Base-by-base conservation (phyloP, 129 eudicot species). In the Flaveria ramosissima region DNA sequence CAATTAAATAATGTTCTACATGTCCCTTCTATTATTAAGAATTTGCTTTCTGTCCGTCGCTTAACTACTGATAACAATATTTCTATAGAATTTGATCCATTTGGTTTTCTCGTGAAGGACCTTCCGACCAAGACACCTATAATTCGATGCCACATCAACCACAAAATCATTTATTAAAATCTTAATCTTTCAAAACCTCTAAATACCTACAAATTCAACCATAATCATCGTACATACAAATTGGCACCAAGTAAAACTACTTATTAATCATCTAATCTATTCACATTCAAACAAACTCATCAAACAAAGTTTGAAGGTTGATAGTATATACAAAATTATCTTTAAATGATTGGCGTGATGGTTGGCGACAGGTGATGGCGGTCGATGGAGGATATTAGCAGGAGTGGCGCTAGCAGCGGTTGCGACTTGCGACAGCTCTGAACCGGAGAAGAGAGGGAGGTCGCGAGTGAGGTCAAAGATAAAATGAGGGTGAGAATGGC, bases 401-500 rank as follows among this genome's bases (percentile, higher is more conserved):
- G 39, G 0, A 32, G 39, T 32, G 39, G 39, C 0, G 32, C 27
- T 26, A 26, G 90, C 75, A 65, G 93, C 87, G 78, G 81, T 65
- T 1, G 96, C 4, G 1, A 2, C 32, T 0, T 36, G 41, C 41
- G 41, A 36, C 41, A 4, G 41, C 7, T 36, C 7, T 5, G 41
- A 36, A 36, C 8, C 41, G 41, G 7, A 36, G 1, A 36, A 36
- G 41, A 36, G 41, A 5, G 1, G 41, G 41, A 36, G 41, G 41
- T 30, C 36, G 4, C 36, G 36, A 30, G 4, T 30, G 36, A 30
- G 36, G 36, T 30, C 6, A 30, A 30, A 30, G 36, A 30, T 30
- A 5, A 30, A 30, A 30, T 30, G 36, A 30, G 36, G 36, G 36
- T 30, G 6, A 30, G 5, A 30, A 30, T 30, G 36, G 36, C 6